Evolutionary conservation across 768 basidiomycete genomes (phyloP).

Genomic region (Leucocoprinus birnbaumii): DNA sequence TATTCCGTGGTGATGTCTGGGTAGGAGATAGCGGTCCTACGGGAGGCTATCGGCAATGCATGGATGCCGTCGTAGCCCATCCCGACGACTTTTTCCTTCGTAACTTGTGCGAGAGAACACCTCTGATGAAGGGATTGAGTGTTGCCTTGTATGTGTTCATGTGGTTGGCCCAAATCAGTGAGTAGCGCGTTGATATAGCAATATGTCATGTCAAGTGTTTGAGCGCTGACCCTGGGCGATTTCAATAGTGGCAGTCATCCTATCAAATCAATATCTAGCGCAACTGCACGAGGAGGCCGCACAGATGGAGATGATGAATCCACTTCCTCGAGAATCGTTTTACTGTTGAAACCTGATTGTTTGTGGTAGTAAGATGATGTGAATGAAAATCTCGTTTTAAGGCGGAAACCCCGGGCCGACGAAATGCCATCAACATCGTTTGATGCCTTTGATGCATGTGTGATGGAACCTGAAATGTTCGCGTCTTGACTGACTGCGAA

Average conservation of each 20-base stretch:
- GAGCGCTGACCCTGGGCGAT: background rate
- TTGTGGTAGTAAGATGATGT: background rate
- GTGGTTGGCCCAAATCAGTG: slow-evolving; percentile 5
- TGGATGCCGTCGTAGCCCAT: slow-evolving; percentile 4
- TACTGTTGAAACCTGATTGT: slow-evolving; percentile 1
- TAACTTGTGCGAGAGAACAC: slow-evolving; percentile 4
- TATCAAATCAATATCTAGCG: slow-evolving; percentile 1
- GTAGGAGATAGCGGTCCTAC: background rate
- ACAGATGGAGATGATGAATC: slow-evolving; percentile 3
- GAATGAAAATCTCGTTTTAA: background rate
- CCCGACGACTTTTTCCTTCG: slow-evolving; percentile 2
- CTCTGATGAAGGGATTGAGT: slow-evolving; percentile 3
- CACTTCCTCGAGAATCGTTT: slow-evolving; percentile 2
- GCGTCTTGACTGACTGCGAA: background rate
- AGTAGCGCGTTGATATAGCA: background rate
- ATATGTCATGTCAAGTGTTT: background rate
- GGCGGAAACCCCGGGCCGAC: background rate
- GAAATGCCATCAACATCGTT: no score
- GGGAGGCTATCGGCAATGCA: slow-evolving; percentile 1
- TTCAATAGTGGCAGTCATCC: background rate
- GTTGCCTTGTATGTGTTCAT: slow-evolving; percentile 4
- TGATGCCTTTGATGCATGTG: no score
- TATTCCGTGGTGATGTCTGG: slow-evolving; percentile 23
- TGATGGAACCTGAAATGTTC: background rate
- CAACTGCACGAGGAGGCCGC: slow-evolving; percentile 6